These are phyloP conservation scores for Phycomyces nitens DNA, from an alignment of 192 early-diverging fungal genomes.

Conservation along the genomic window DNA sequence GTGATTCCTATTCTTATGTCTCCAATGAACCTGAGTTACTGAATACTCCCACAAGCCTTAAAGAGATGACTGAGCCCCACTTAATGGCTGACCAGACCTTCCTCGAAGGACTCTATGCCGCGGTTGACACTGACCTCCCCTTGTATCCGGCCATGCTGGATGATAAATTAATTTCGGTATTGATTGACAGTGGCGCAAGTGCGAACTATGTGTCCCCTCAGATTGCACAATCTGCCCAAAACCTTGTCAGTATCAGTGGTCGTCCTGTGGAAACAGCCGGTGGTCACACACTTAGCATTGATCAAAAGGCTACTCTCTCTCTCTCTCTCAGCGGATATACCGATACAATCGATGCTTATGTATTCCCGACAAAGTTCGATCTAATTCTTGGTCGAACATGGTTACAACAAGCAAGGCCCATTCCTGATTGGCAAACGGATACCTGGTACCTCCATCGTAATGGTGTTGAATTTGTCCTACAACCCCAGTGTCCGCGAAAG, in stretches of 20 bases:
- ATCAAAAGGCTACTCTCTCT: neutral
- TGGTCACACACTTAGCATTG: neutral
- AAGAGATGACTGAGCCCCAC: neutral
- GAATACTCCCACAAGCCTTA: too few species aligned
- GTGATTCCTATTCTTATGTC: neutral
- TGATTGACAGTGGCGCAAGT: constrained; percentile 7
- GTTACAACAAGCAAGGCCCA: neutral
- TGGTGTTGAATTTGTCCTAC: neutral
- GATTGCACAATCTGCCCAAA: neutral
- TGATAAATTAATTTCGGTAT: neutral
- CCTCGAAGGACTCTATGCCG: neutral
- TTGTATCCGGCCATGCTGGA: neutral
- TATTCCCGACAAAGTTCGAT: constrained; percentile 8
- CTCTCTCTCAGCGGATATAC: neutral
- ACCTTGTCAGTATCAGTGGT: neutral
- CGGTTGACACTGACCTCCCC: neutral
- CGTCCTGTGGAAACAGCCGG: constrained; percentile 3
- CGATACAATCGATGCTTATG: neutral
- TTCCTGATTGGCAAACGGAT: neutral
- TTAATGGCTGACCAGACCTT: neutral
- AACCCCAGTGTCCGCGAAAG: neutral
- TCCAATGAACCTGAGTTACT: too few species aligned
- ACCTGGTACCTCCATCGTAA: neutral
- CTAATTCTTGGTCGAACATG: neutral
- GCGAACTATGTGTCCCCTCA: constrained; percentile 13